phyloP scores from a whole-genome alignment of 1,139 yeast species.

The Yamadazyma spencermartinsiae region DNA sequence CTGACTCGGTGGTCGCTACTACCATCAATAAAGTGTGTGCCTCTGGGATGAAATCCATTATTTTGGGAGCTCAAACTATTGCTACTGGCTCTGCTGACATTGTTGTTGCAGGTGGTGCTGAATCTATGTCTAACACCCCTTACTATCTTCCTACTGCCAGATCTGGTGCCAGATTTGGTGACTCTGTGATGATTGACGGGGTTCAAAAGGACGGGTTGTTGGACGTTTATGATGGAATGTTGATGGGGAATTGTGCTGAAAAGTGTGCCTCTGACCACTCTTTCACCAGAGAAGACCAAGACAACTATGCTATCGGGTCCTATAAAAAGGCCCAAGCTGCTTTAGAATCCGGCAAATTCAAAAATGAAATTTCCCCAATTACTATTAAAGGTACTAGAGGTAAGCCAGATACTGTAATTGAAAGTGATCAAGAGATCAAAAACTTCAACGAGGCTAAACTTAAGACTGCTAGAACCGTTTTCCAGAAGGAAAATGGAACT shows the following conservation, averaged over 20 bases:
- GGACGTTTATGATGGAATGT: constrained; percentile 81
- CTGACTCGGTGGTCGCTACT: constrained; percentile 76
- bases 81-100: constrained; percentile 88
- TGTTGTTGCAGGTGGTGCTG: constrained; percentile 96
- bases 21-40: constrained; percentile 98
- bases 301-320: constrained; percentile 65
- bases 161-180: constrained; percentile 88
- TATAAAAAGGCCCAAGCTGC: constrained; percentile 82
- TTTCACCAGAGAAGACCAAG: constrained; percentile 70
- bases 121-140: constrained; percentile 95
- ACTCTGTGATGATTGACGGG: constrained; percentile 76
- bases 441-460: constrained; percentile 77
- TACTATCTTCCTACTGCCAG: constrained; percentile 88
- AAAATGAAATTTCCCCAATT: constrained; percentile 77
- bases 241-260: constrained; percentile 98
- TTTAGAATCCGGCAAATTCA: constrained; percentile 75
- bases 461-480: constrained; percentile 84
- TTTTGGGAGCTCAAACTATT: constrained; percentile 88
- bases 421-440: constrained; percentile 69
- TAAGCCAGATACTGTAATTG: constrained; percentile 76
- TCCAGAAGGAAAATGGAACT: constrained; percentile 89
- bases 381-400: constrained; percentile 90
- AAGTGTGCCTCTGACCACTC: constrained; percentile 80
- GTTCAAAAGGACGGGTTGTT: constrained; percentile 86
- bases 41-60: constrained; percentile 89